Evolutionary conservation across 768 basidiomycete genomes (phyloP).

Genomic region (Kockovaella imperatae): DNA sequence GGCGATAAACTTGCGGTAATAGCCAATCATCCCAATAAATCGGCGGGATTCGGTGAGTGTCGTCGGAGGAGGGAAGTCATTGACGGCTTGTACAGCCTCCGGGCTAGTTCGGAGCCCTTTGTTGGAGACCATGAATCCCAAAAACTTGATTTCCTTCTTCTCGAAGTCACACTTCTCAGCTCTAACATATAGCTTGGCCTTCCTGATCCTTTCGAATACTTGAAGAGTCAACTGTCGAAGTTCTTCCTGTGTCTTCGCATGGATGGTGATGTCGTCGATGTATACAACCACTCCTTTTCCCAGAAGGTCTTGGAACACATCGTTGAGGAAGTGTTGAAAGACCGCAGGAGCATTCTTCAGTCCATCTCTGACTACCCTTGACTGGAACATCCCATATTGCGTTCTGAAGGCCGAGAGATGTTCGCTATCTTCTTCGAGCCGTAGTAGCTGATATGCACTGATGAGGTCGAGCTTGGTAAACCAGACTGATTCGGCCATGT

Average conservation of each 20-base stretch:
- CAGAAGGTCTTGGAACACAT: conserved; percentile 18
- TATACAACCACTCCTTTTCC: conserved; percentile 15
- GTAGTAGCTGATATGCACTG: conserved; percentile 24
- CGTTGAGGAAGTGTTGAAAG: conserved; percentile 27
- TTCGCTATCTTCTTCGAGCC: conserved; percentile 29
- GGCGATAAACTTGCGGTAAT: conserved; percentile 23
- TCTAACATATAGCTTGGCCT: conserved; percentile 1
- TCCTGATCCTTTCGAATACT: conserved; percentile 5
- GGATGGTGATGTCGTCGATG: conserved; percentile 21
- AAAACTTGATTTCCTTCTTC: background rate
- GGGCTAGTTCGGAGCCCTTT: background rate
- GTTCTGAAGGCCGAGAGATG: conserved; percentile 45
- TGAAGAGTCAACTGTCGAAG: conserved; percentile 1
- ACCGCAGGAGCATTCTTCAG: conserved; percentile 24
- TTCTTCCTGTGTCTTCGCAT: conserved; percentile 7
- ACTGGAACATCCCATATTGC: conserved; percentile 24
- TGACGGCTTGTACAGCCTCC: background rate
- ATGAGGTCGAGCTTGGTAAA: conserved; percentile 23
- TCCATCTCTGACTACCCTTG: conserved; percentile 24
- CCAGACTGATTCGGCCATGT: conserved; percentile 13
- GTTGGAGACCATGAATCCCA: conserved; percentile 1
- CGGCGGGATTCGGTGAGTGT: conserved; percentile 13
- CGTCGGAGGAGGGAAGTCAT: conserved; percentile 23
- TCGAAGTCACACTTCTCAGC: conserved; percentile 8
- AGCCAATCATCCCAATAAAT: conserved; percentile 23